A percentile compares a stretch with the other conserved stretches of the same genome.
Evolutionary conservation across 345 rosid species (phyloP).

Genomic region (Lepidium didymum): DNA sequence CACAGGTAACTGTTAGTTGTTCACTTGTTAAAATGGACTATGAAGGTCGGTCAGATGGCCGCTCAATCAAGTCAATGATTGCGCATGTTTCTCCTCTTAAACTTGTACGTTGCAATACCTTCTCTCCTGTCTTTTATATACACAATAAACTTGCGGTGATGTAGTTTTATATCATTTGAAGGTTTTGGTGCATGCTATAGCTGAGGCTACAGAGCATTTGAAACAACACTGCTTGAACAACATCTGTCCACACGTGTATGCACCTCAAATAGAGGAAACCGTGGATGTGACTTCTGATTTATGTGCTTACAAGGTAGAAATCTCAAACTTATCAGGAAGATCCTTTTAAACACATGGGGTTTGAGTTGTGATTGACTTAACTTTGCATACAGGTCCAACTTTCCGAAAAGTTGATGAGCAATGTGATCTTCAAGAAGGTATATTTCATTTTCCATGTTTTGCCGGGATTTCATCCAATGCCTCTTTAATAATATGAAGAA

Average conservation of each 20-base stretch:
- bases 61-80: slow-evolving; percentile 87
- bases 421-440: slow-evolving; percentile 93
- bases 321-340: not conserved
- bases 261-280: slow-evolving; percentile 87
- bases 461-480: not conserved
- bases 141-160: not conserved
- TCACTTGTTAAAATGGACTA: slow-evolving; percentile 74
- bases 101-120: slow-evolving; percentile 52
- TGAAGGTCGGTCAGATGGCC: slow-evolving; percentile 96
- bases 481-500: not conserved
- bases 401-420: slow-evolving; percentile 93
- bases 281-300: slow-evolving; percentile 92
- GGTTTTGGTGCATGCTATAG: slow-evolving; percentile 98
- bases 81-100: slow-evolving; percentile 90
- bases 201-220: slow-evolving; percentile 96
- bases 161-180: slow-evolving; percentile 15
- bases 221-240: slow-evolving; percentile 85
- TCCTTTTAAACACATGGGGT: not conserved
- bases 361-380: not conserved
- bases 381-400: slow-evolving; percentile 69
- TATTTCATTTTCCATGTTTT: not conserved
- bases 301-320: slow-evolving; percentile 86
- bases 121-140: not conserved
- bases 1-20: slow-evolving; percentile 89
- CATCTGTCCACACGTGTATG: slow-evolving; percentile 82